Evolutionary conservation across 1,139 yeast species (phyloP).

Genomic region (Meyerozyma guilliermondii): DNA sequence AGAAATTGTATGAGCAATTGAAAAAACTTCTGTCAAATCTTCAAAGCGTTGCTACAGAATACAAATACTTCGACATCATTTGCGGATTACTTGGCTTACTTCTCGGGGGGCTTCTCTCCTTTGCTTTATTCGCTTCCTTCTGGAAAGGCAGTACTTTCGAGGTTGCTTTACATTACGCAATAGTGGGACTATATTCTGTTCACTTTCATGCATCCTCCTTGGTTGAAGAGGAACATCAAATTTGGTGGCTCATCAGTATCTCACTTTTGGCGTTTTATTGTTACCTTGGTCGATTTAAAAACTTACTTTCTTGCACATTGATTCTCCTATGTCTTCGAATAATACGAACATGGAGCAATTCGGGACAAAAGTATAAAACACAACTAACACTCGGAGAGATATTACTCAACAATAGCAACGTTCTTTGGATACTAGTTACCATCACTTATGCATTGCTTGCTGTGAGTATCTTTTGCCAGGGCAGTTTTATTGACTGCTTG

Average conservation of each 20-base stretch:
- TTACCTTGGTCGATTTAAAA: not conserved
- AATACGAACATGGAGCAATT: conserved; percentile 81
- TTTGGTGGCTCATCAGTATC: conserved; percentile 83
- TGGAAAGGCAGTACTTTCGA: conserved; percentile 7
- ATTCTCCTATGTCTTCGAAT: conserved; percentile 44
- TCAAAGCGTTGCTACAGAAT: conserved; percentile 69
- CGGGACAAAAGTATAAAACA: conserved; percentile 74
- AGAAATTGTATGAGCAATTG: conserved; percentile 36
- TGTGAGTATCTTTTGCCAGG: conserved; percentile 23
- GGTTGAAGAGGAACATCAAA: conserved; percentile 95
- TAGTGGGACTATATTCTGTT: conserved; percentile 43
- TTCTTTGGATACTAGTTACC: conserved; percentile 48
- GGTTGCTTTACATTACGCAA: conserved; percentile 19
- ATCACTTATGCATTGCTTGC: conserved; percentile 31
- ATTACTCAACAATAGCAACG: conserved; percentile 26
- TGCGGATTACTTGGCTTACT: conserved; percentile 35
- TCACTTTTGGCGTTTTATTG: conserved; percentile 9
- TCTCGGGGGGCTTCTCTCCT: conserved; percentile 20
- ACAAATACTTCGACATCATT: conserved; percentile 49
- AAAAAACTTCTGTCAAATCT: conserved; percentile 47
- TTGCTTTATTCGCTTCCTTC: conserved; percentile 13
- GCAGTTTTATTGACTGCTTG: conserved; percentile 16
- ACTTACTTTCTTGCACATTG: conserved; percentile 10
- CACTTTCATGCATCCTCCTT: conserved; percentile 85
- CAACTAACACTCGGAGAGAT: conserved; percentile 43